Base-by-base conservation (phyloP, 495 filamentous ascomycete genomes). In the Cryomyces antarcticus region DNA sequence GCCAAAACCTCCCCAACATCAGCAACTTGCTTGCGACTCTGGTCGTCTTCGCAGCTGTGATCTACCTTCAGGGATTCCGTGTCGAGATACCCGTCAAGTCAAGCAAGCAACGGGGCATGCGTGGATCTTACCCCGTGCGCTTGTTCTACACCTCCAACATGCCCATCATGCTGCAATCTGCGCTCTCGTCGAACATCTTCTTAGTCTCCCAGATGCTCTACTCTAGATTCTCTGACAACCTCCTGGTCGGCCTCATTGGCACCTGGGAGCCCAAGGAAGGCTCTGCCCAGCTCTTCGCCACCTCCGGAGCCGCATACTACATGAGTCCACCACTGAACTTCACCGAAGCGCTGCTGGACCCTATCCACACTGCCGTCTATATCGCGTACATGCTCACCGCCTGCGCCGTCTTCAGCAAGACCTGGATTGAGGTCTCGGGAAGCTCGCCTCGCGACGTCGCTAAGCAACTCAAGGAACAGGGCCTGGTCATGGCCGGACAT, bases 71-170 rank as follows among this genome's bases (percentile, higher is more conserved):
- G 64, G 92, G 92, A 46, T 96, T 99, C 82, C 87, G 92, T 50
- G 92, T 99, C 57, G 92, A 99, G 65, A 96, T 99, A 60, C 92
- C 92, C 48, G 92, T 99, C 74, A 99, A 99, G 75, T 94, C 86
- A 35, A 88, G 86, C 47, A 86, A 88, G 68, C 92, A 96, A 69
- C 85, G 92, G 70, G 92, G 92, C 59, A 92, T 94, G 63, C 87
- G 92, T 54, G 92, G 76, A 34, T 75, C 71, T 9, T 79, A 78
- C 65, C 75, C 77, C 47, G 70, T 84, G 57, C 78, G 80, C 53
- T 77, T 84, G 34, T 86, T 84, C 69, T 86, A 86, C 62, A 86
- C 80, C 51, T 81, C 76, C 54, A 84, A 84, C 73, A 84, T 99
- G 92, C 92, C 92, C 53, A 99, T 99, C 69, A 96, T 99, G 92